A percentile compares a stretch with the other conserved stretches of the same genome.
phyloP scores from a whole-genome alignment of 2,329 filamentous ascomycete species.

The Magnaporthiopsis incrustans region DNA sequence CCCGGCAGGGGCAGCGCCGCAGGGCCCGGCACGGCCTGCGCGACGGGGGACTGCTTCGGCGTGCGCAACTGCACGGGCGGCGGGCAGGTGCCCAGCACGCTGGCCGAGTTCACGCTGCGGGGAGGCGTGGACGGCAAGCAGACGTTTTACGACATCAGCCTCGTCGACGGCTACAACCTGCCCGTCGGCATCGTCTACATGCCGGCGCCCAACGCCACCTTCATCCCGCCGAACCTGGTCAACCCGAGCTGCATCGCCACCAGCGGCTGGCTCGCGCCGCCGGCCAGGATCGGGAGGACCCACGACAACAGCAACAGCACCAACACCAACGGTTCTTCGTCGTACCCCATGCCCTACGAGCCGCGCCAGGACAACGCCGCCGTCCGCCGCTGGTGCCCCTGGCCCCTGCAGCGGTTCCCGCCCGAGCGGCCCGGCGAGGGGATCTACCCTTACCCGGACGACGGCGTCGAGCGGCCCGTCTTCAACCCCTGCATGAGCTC shows the following conservation, averaged over 20 bases:
- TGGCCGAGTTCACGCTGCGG: constrained; percentile 73
- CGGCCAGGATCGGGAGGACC: constrained; percentile 40
- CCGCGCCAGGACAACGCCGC: constrained; percentile 44
- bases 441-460: constrained; percentile 74
- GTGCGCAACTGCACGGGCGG: constrained; percentile 60
- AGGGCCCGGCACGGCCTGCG: constrained; percentile 50
- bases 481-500: constrained; percentile 75
- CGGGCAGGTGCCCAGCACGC: constrained; percentile 63
- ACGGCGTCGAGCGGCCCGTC: constrained; percentile 57
- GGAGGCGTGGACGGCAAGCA: constrained; percentile 53
- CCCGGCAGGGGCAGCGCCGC: constrained; percentile 21
- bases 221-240: constrained; percentile 68
- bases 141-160: constrained; percentile 76
- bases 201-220: constrained; percentile 51
- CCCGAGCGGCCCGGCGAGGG: constrained; percentile 66
- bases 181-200: constrained; percentile 57
- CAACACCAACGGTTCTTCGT: constrained; percentile 47
- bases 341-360: constrained; percentile 63
- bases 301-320: constrained; percentile 60
- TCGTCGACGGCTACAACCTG: constrained; percentile 80
- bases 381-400: constrained; percentile 68
- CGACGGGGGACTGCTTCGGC: constrained; percentile 69
- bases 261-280: constrained; percentile 49
- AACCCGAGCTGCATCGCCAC: constrained; percentile 73
- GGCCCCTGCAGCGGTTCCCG: constrained; percentile 62